Base-by-base conservation (phyloP, 148 eudicot genomes). In the Camellia japonica region DNA sequence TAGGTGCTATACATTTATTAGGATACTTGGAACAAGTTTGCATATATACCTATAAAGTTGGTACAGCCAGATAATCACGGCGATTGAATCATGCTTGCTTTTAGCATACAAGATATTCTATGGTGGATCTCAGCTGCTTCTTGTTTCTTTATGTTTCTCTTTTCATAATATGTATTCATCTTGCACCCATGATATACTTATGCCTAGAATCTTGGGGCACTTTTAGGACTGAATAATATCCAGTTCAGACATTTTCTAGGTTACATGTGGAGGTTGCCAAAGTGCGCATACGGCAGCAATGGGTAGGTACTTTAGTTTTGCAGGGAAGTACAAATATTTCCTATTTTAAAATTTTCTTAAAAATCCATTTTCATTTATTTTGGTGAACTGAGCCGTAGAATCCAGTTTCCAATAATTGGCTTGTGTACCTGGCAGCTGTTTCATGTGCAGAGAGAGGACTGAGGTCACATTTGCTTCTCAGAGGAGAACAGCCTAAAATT, bases 231-330 rank as follows among this genome's bases (percentile, higher is more conserved):
- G 19, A 74, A 72, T 85, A 83, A 82, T 80, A 84, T 73, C 83
- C 78, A 70, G 71, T 78, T 83, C 75, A 71, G 82, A 79, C 71
- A 66, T 68, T 80, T 87, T 84, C 76, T 88, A 96, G 99, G 99
- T 96, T 66, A 96, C 99, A 66, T 96, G 99, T 89, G 98, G 99
- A 88, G 99, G 99, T 70, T 91, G 97, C 85, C 99, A 96, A 90
- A 96, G 98, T 92, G 99, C 98, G 11, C 99, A 96, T 85, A 86
- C 98, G 81, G 91, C 98, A 73, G 98, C 98, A 83, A 89, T 94
- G 79, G 99, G 99, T 96, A 87, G 82, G 93, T 88, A 43, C 49
- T 68, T 46, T 46, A 51, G 18, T 66, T 58, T 54, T 43, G 47
- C 67, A 2, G 42, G 71, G 18, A 74, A 74, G 8, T 75, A 14